These are phyloP conservation scores for Erythrophleum fordii DNA, from an alignment of 306 rosid species.

Conservation along the genomic window DNA sequence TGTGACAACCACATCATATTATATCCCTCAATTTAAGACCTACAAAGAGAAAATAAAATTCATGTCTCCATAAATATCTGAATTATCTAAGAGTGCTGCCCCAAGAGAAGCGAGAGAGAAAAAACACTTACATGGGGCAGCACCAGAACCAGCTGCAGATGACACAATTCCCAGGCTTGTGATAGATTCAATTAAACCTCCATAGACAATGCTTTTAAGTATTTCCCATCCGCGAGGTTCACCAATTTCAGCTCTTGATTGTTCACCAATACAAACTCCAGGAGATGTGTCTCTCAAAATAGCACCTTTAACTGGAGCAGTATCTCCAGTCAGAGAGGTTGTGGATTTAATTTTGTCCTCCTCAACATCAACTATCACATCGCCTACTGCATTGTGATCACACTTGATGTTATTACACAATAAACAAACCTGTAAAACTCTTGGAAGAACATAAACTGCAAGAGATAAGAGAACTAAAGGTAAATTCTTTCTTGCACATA, in stretches of 20 bases:
- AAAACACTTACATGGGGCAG: conserved; percentile 59
- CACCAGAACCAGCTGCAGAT: conserved; percentile 79
- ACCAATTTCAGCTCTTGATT: conserved; percentile 29
- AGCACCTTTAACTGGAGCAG: conserved; percentile 28
- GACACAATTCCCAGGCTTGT: conserved; percentile 82
- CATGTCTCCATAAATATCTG: background rate
- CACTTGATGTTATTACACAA: background rate
- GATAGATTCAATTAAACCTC: conserved; percentile 81
- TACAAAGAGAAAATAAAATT: background rate
- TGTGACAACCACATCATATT: background rate
- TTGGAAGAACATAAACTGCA: background rate
- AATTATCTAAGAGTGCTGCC: background rate
- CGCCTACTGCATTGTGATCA: conserved; percentile 36
- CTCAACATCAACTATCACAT: conserved; percentile 43
- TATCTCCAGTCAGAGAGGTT: conserved; percentile 28
- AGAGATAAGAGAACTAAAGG: conserved; percentile 7
- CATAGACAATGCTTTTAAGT: conserved; percentile 74
- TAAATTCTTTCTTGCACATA: conserved; percentile 29
- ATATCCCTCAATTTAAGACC: background rate
- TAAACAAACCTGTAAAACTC: background rate
- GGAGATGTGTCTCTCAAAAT: conserved; percentile 2
- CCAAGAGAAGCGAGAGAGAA: background rate
- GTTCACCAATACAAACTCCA: conserved; percentile 21
- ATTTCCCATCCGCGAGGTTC: conserved; percentile 55
- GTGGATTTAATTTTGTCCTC: conserved; percentile 4